Base-by-base conservation (phyloP, 139 green algal species). In the Spirogloea muscicola region DNA sequence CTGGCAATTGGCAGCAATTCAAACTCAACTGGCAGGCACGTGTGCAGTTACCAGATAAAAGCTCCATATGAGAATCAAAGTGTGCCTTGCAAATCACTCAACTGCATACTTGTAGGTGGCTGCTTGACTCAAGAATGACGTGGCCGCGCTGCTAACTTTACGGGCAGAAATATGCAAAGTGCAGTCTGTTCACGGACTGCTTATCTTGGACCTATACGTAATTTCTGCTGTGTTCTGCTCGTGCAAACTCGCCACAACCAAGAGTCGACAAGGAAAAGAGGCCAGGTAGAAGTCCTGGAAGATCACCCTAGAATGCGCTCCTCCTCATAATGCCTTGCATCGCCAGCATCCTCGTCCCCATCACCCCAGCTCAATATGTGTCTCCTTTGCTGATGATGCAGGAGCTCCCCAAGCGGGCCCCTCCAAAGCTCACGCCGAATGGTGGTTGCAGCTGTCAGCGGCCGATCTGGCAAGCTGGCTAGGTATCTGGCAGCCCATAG, bases 251-350 rank as follows among this genome's bases (percentile, higher is more conserved):
- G 55, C 36, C 36, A 10, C 36, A 21, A 13, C 13, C 29, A 64
- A 40, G 55, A 40, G 55, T 49, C 10, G 9, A 16, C 29, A 64
- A 16, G 55, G 10, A 27, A 16, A 68, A 38, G 42, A 72, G 48
- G 13, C 36, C 10, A 55, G 48, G 42, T 10, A 38, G 9, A 9
- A 64, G 13, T 10, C 10, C 10, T 49, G 40, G 42, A 13, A 71
- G 27, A 37, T 67, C 52, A 74, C 64, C 64, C 64, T 4, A 74
- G 16, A 4, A 74, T 37, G 4, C 25, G 4, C 64, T n/a, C 31
- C 64, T 74, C 64, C 64, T 58, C n/a, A 42, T 74, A 42, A 63
- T 39, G 64, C n/a, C 25, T 65, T 4, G 64, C 4, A 3, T 71
- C 25, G 37, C 52, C 64, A 16, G 31, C 33, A 25, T 74, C 64